Conservation (phyloP, 2,329 filamentous ascomycete genomes). For the Penicillium sp. region DNA sequence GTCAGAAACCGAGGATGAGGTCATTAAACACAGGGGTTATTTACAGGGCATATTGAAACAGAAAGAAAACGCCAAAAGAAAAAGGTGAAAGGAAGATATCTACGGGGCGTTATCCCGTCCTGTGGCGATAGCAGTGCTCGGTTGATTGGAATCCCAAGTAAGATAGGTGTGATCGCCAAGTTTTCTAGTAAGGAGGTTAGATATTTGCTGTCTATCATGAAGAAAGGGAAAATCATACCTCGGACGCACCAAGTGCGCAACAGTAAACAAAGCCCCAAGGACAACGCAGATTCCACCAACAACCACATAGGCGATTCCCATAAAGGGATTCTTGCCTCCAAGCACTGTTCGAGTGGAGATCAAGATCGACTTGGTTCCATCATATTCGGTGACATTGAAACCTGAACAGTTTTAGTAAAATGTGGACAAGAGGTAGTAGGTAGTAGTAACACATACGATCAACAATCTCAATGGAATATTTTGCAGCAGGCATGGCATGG, state of each 20-base stretch:
- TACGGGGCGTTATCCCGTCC: constrained; percentile 49
- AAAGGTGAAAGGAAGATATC: background rate
- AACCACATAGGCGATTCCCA: constrained; percentile 93
- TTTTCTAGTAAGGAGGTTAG: constrained; percentile 61
- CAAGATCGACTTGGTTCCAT: constrained; percentile 84
- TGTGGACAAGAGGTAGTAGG: background rate
- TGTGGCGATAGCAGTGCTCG: constrained; percentile 54
- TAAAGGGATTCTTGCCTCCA: constrained; percentile 91
- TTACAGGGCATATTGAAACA: constrained; percentile 13
- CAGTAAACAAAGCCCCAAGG: constrained; percentile 81
- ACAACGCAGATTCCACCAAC: constrained; percentile 91
- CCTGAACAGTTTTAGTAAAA: constrained; percentile 51
- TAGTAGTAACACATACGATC: constrained; percentile 62
- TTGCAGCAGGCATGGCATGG: constrained; percentile 63
- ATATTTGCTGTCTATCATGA: background rate
- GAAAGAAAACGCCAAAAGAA: constrained; percentile 3
- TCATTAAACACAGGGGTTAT: constrained; percentile 16
- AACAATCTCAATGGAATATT: constrained; percentile 72
- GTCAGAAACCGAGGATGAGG: constrained; percentile 10
- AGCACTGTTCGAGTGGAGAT: constrained; percentile 89
- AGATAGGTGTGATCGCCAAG: constrained; percentile 96
- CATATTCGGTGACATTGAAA: constrained; percentile 75
- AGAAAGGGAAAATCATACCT: constrained; percentile 55
- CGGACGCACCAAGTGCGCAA: constrained; percentile 86
- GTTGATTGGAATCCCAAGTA: constrained; percentile 81